Conservation (phyloP, 2,329 filamentous ascomycete genomes). For the Chaetomium globosum region DNA sequence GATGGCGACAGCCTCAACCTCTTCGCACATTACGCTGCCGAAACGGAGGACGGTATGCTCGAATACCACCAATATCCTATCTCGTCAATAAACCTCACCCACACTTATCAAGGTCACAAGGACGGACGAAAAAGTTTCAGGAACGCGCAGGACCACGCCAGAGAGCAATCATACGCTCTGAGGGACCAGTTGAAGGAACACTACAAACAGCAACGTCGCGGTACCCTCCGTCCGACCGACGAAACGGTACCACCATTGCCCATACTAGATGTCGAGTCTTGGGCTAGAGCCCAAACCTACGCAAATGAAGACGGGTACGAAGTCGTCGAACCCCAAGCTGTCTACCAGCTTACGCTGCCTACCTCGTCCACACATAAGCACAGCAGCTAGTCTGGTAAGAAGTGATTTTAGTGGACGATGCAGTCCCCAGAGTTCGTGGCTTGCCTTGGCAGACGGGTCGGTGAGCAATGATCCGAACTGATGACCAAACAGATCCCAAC, state of each 20-base stretch:
- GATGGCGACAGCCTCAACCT: constrained; percentile 24
- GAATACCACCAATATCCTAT: constrained; percentile 25
- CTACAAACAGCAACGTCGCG: background rate
- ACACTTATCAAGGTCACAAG: constrained; percentile 5
- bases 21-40: constrained; percentile 22
- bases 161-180: constrained; percentile 8
- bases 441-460: constrained; percentile 1
- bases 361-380: too few relatives aligned
- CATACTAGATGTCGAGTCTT: too few relatives aligned
- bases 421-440: background rate
- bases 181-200: background rate
- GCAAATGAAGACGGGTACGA: too few relatives aligned
- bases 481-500: background rate
- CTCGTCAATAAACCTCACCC: constrained; percentile 3
- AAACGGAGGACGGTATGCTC: background rate
- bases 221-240: too few relatives aligned
- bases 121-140: constrained; percentile 6
- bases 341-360: too few relatives aligned
- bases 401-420: background rate
- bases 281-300: too few relatives aligned
- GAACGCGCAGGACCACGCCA: constrained; percentile 18
- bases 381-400: too few relatives aligned
- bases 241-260: too few relatives aligned
- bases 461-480: background rate
- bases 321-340: too few relatives aligned